A percentile compares a stretch with the other conserved stretches of the same genome.
phyloP scores from a whole-genome alignment of 176 grass and related monocot genomes.

The Oryza nivara region DNA sequence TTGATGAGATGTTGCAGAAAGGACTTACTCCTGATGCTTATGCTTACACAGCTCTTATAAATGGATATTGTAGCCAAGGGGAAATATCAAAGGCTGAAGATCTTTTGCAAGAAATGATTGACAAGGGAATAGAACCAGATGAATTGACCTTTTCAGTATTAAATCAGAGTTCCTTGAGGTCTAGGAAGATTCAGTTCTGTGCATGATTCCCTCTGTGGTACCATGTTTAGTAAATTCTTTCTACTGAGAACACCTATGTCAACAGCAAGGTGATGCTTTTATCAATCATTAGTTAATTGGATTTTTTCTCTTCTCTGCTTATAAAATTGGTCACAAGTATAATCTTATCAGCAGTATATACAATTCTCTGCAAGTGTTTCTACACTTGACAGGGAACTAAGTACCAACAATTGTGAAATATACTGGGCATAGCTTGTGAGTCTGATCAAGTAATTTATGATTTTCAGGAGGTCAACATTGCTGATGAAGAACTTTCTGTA shows the following conservation, averaged over 20 bases:
- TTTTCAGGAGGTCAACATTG: conserved; percentile 58
- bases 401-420: conserved; percentile 18
- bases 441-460: conserved; percentile 39
- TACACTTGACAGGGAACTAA: not conserved
- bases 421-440: conserved; percentile 1
- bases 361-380: not conserved
- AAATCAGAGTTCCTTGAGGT: conserved; percentile 6
- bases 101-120: conserved; percentile 71
- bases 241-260: not conserved
- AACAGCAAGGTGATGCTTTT: conserved; percentile 25
- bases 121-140: conserved; percentile 54
- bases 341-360: not conserved
- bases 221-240: conserved; percentile 15
- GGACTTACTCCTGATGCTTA: conserved; percentile 63
- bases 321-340: not conserved
- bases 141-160: conserved; percentile 54
- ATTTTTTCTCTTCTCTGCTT: not conserved
- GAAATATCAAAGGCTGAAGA: conserved; percentile 60
- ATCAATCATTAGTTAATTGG: conserved; percentile 19
- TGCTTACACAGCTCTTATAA: conserved; percentile 68
- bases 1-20: conserved; percentile 71
- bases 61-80: conserved; percentile 70
- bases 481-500: conserved; percentile 41
- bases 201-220: not conserved
- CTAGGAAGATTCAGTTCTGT: conserved; percentile 4